These are phyloP conservation scores for Candida sp. DNA, from an alignment of 1,139 yeast species.

Conservation along the genomic window DNA sequence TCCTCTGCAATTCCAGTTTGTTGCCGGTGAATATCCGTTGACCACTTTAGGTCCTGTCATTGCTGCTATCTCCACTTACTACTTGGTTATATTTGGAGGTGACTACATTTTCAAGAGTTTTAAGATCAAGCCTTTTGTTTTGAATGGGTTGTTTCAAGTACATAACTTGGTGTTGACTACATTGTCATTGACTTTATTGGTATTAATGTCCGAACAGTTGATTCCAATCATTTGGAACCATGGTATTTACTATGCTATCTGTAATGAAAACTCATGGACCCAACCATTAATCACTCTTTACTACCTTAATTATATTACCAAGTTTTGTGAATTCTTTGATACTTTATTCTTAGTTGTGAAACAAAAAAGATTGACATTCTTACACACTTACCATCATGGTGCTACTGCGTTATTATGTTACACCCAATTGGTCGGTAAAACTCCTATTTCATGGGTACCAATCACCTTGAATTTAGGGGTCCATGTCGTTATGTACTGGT, in stretches of 20 bases:
- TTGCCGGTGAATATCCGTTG: slow-evolving; percentile 52
- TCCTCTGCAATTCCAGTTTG: slow-evolving; percentile 60
- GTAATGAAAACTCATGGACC: slow-evolving; percentile 65
- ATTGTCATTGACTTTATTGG: slow-evolving; percentile 55
- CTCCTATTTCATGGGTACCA: slow-evolving; percentile 80
- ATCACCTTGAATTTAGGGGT: slow-evolving; percentile 71
- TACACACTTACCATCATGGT: slow-evolving; percentile 84
- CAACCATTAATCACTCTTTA: slow-evolving; percentile 65
- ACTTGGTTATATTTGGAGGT: slow-evolving; percentile 71
- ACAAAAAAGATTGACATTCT: slow-evolving; percentile 68
- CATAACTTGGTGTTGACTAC: slow-evolving; percentile 66
- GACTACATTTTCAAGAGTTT: slow-evolving; percentile 47
- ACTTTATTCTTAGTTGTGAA: slow-evolving; percentile 73
- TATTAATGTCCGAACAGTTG: slow-evolving; percentile 67
- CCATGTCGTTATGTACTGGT: slow-evolving; percentile 82
- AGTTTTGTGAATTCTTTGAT: slow-evolving; percentile 69
- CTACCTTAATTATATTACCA: slow-evolving; percentile 72
- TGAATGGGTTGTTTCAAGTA: slow-evolving; percentile 62
- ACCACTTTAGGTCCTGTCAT: slow-evolving; percentile 63
- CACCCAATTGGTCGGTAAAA: slow-evolving; percentile 72
- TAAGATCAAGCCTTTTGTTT: slow-evolving; percentile 49
- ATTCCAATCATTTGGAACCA: slow-evolving; percentile 60
- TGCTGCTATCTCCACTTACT: slow-evolving; percentile 56
- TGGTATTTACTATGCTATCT: slow-evolving; percentile 68
- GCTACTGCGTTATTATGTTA: slow-evolving; percentile 80